Percentiles rank a stretch among this genome's conserved stretches.
These are phyloP conservation scores for Termitomyces sp. DNA, from an alignment of 768 basidiomycete species.

Conservation along the genomic window DNA sequence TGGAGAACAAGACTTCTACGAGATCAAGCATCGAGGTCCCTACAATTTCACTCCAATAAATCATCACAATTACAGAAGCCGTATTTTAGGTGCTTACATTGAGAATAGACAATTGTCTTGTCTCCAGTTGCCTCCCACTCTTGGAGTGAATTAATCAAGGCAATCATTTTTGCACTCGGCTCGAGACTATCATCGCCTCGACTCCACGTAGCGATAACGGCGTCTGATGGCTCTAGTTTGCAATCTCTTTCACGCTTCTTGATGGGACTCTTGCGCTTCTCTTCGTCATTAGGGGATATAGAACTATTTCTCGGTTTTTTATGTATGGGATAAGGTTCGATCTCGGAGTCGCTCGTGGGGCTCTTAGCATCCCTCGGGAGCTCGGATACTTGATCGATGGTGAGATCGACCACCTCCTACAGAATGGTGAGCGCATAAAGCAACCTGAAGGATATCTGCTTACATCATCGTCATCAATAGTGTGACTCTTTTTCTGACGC, in stretches of 20 bases:
- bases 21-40: conserved; percentile 74
- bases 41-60: conserved; percentile 16
- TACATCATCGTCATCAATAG: conserved; percentile 12
- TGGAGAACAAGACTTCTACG: conserved; percentile 51
- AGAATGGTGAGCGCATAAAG: not conserved
- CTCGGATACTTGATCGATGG: conserved; percentile 24
- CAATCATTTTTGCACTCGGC: conserved; percentile 64
- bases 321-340: conserved; percentile 11
- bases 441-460: not conserved
- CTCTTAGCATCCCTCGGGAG: conserved; percentile 8
- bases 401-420: conserved; percentile 18
- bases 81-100: conserved; percentile 37
- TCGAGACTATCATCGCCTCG: conserved; percentile 57
- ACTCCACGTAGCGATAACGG: conserved; percentile 48
- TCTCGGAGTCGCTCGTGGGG: conserved; percentile 19
- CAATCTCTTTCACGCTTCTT: conserved; percentile 16
- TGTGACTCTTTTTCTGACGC: conserved; percentile 21
- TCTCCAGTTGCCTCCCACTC: conserved; percentile 56
- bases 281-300: conserved; percentile 21
- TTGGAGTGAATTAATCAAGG: conserved; percentile 48
- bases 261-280: conserved; percentile 8
- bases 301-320: not conserved
- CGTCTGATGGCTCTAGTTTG: conserved; percentile 30
- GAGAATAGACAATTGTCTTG: conserved; percentile 67
- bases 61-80: not conserved